Evolutionary conservation across 306 rosid genomes (phyloP).

Genomic region (Vachellia collinsii): DNA sequence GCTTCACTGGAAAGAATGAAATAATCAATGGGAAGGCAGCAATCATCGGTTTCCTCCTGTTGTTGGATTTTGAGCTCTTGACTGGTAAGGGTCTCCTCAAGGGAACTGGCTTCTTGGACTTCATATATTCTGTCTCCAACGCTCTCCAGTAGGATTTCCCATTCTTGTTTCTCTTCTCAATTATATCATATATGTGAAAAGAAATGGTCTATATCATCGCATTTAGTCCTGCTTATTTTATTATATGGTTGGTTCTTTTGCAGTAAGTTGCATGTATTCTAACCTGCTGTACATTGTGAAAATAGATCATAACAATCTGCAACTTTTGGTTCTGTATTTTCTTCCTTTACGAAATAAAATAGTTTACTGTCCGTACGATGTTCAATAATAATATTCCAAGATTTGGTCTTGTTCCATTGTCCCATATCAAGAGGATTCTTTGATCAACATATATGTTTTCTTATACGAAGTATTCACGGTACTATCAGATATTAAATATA

Average conservation of each 20-base stretch:
- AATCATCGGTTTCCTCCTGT: constrained; percentile 75
- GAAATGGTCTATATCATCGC: background rate
- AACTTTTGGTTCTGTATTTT: constrained; percentile 17
- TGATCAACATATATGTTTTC: too few species aligned
- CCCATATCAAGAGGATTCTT: too few species aligned
- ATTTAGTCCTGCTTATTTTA: constrained; percentile 13
- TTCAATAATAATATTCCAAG: constrained; percentile 12
- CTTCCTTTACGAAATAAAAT: background rate
- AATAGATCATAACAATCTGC: constrained; percentile 29
- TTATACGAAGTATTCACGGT: too few species aligned
- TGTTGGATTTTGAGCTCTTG: constrained; percentile 92
- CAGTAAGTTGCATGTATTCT: constrained; percentile 24
- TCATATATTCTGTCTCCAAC: constrained; percentile 67
- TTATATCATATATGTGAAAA: constrained; percentile 6
- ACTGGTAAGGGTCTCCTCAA: constrained; percentile 92
- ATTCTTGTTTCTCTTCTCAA: constrained; percentile 8
- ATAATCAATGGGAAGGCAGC: constrained; percentile 93
- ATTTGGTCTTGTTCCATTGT: background rate
- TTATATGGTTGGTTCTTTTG: constrained; percentile 8
- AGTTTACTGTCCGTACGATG: constrained; percentile 11
- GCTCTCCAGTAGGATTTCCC: constrained; percentile 55
- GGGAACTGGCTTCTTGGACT: constrained; percentile 98
- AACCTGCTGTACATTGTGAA: constrained; percentile 35
- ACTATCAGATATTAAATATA: too few species aligned
- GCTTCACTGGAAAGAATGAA: constrained; percentile 77